phyloP scores from a whole-genome alignment of 768 basidiomycete genomes.

The Serendipita sp. region DNA sequence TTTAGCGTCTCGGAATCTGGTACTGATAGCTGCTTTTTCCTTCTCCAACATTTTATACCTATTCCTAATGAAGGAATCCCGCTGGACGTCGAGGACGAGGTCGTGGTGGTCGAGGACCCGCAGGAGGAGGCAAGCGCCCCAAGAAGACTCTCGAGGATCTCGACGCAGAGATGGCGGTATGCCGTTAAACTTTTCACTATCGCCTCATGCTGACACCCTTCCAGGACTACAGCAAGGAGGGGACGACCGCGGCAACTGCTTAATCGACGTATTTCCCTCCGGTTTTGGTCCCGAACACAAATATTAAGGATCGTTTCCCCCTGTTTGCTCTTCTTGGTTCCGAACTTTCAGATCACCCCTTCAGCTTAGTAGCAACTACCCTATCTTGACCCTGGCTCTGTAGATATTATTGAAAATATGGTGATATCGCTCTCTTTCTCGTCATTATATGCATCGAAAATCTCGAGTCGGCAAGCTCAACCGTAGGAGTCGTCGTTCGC shows the following conservation, averaged over 20 bases:
- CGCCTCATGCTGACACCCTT: not conserved
- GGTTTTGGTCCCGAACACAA: not conserved
- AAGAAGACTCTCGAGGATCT: constrained; percentile 77
- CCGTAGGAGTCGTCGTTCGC: too few relatives aligned
- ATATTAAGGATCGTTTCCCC: too few relatives aligned
- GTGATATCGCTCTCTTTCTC: not conserved
- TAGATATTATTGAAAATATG: too few relatives aligned
- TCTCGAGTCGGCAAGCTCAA: too few relatives aligned
- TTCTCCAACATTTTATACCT: not conserved
- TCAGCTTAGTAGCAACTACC: not conserved
- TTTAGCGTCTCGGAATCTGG: too few relatives aligned
- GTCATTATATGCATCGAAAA: too few relatives aligned
- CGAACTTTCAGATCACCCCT: not conserved
- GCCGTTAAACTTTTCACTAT: constrained; percentile 15
- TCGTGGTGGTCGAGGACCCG: constrained; percentile 26
- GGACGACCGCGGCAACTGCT: constrained; percentile 12
- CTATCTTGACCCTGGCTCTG: not conserved
- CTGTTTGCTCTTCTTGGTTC: too few relatives aligned
- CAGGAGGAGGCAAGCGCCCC: constrained; percentile 34
- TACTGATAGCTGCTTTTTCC: too few relatives aligned
- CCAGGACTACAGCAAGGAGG: constrained; percentile 14
- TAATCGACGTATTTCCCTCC: not conserved
- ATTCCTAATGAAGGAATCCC: constrained; percentile 30
- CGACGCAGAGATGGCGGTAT: constrained; percentile 96
- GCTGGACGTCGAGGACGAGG: constrained; percentile 25